phyloP scores from a whole-genome alignment of 2,329 filamentous ascomycete species.

The Aspergillus pseudonomiae region DNA sequence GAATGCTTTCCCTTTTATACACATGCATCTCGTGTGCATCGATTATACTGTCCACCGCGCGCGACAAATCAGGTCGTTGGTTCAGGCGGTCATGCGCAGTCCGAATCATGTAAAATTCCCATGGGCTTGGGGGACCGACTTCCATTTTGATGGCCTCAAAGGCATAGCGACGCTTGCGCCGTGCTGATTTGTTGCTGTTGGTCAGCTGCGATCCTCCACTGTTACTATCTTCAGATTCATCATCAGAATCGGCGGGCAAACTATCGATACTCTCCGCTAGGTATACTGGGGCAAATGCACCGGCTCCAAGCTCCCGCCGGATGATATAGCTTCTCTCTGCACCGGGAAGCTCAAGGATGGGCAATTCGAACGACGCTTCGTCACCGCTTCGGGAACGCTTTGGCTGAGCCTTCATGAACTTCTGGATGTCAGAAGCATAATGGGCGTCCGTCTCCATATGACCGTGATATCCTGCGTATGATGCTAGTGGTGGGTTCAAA shows the following conservation, averaged over 20 bases:
- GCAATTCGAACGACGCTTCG: slow-evolving; percentile 64
- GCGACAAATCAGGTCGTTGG: slow-evolving; percentile 56
- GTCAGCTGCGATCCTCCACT: slow-evolving; percentile 59
- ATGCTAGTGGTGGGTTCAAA: slow-evolving; percentile 70
- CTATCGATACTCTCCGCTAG: slow-evolving; percentile 75
- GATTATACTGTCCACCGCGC: slow-evolving; percentile 76
- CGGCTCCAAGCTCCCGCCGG: slow-evolving; percentile 84
- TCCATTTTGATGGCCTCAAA: slow-evolving; percentile 96
- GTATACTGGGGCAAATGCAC: slow-evolving; percentile 94
- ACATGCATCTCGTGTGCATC: slow-evolving; percentile 88
- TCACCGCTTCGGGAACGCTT: slow-evolving; percentile 52
- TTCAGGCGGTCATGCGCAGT: slow-evolving; percentile 77
- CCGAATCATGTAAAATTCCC: slow-evolving; percentile 97
- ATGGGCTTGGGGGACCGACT: slow-evolving; percentile 74
- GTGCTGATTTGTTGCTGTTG: slow-evolving; percentile 35
- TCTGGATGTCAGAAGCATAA: slow-evolving; percentile 75
- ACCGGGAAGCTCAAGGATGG: slow-evolving; percentile 69
- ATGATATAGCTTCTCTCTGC: slow-evolving; percentile 72
- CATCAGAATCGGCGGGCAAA: slow-evolving; percentile 37
- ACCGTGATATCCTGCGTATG: slow-evolving; percentile 80
- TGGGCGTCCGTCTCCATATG: slow-evolving; percentile 66
- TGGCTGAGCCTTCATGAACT: slow-evolving; percentile 71
- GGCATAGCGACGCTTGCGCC: slow-evolving; percentile 49
- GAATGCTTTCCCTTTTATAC: slow-evolving; percentile 85
- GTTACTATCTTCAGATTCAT: slow-evolving; percentile 47